Evolutionary conservation across 139 green algal genomes (phyloP), one percentile per base, ranked within the genome.

Genomic region (Gonium pectorale): DNA sequence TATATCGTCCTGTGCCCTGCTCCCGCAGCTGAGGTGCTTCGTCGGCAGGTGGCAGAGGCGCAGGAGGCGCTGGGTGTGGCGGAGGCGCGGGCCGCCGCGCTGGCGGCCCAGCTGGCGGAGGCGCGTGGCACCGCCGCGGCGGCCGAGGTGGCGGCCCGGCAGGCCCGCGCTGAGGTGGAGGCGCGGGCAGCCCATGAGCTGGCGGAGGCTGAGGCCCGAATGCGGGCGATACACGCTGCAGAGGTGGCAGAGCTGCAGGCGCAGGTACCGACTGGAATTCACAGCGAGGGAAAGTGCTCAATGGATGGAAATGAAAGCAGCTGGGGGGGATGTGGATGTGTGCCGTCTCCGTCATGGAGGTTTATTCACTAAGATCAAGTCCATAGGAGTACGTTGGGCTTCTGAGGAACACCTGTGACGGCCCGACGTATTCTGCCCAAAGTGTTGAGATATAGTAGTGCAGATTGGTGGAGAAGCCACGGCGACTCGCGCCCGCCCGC

Each of bases 231-330:
- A n/a, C 75, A 82, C 43, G 77, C 41, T 19, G 31, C 31, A 5
- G 77, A 83, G 77, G 77, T 74, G 62, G 60, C 31, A 43, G 41
- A 1, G 31, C 63, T 83, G 60, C 60, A 64, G 33, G 35, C 62
- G 21, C 43, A 83, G 77, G 77, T 83, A 41, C 22, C 43, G 41
- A n/a, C n/a, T n/a, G n/a, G n/a, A n/a, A n/a, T n/a, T n/a, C n/a
- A n/a, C n/a, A n/a, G n/a, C n/a, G n/a, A n/a, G n/a, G n/a, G n/a
- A n/a, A n/a, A n/a, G n/a, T n/a, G n/a, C n/a, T n/a, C n/a, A n/a
- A n/a, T n/a, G n/a, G n/a, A n/a, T n/a, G n/a, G n/a, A n/a, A n/a
- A n/a, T n/a, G n/a, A n/a, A n/a, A n/a, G n/a, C n/a, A n/a, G n/a
- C n/a, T n/a, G n/a, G n/a, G n/a, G n/a, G n/a, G n/a, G n/a, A n/a